These are phyloP conservation scores for Epichloe amarillans DNA, from an alignment of 2,329 filamentous ascomycete genomes.

Conservation along the genomic window DNA sequence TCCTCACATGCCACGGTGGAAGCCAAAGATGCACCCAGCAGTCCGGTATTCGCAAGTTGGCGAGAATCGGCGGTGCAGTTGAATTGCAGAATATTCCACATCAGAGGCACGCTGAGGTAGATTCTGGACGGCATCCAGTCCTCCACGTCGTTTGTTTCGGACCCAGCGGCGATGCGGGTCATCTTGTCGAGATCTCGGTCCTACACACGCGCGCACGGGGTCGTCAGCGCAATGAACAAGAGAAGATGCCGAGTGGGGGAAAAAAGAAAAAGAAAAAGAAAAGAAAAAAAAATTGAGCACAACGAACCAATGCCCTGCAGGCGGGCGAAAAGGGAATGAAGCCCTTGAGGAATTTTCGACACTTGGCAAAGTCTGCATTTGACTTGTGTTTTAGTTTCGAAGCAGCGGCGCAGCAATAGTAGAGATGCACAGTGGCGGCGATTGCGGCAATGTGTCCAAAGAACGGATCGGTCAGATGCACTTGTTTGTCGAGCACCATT, in stretches of 20 bases:
- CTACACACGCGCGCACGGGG: constrained; percentile 17
- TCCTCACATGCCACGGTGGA: constrained; percentile 18
- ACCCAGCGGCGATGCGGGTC: constrained; percentile 34
- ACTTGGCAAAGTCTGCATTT: constrained; percentile 37
- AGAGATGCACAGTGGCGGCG: constrained; percentile 38
- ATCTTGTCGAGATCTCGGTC: constrained; percentile 34
- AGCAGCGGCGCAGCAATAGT: constrained; percentile 38
- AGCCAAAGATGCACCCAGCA: constrained; percentile 29
- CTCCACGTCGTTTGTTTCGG: constrained; percentile 32
- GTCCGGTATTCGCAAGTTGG: constrained; percentile 21
- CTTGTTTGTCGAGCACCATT: constrained; percentile 37
- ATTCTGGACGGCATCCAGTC: constrained; percentile 40
- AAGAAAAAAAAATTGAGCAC: not conserved
- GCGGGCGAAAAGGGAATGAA: constrained; percentile 34
- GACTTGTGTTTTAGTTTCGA: constrained; percentile 35
- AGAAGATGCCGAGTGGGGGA: too few relatives aligned
- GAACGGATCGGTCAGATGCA: constrained; percentile 36
- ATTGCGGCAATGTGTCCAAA: constrained; percentile 38
- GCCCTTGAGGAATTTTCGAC: constrained; percentile 32
- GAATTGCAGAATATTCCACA: constrained; percentile 39
- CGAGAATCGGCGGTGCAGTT: constrained; percentile 26
- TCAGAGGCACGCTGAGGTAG: constrained; percentile 36
- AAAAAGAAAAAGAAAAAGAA: too few relatives aligned
- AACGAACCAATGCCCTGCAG: constrained; percentile 30
- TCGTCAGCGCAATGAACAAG: not conserved